Percentiles rank a stretch among this genome's conserved stretches.
These are phyloP conservation scores for Colletotrichum gloeosporioides DNA, from an alignment of 2,329 filamentous ascomycete genomes.

Conservation along the genomic window DNA sequence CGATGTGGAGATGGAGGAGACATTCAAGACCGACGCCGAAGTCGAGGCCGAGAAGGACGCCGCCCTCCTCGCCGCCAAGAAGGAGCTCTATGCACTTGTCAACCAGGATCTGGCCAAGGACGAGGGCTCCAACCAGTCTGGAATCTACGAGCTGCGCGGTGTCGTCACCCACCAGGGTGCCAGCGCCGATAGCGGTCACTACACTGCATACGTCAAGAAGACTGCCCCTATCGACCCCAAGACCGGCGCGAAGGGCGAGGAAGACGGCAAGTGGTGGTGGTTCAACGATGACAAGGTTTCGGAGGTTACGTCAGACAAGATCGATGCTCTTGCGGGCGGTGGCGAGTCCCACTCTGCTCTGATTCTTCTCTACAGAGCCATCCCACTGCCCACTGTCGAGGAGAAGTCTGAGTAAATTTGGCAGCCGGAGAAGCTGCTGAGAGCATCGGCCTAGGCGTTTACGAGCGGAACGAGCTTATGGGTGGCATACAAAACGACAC, in stretches of 20 bases:
- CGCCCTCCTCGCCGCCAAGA: slow-evolving; percentile 80
- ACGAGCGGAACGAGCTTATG: slow-evolving; percentile 17
- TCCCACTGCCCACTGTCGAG: slow-evolving; percentile 68
- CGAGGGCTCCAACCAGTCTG: slow-evolving; percentile 87
- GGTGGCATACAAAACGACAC: slow-evolving; percentile 14
- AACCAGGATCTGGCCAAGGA: slow-evolving; percentile 77
- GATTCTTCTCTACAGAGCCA: slow-evolving; percentile 79
- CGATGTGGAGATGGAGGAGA: slow-evolving; percentile 75
- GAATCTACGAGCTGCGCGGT: slow-evolving; percentile 91
- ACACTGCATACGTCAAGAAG: slow-evolving; percentile 98
- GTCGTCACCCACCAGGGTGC: slow-evolving; percentile 97
- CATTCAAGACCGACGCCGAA: slow-evolving; percentile 92
- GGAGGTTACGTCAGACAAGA: slow-evolving; percentile 90
- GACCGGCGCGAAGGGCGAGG: slow-evolving; percentile 78
- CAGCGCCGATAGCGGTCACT: slow-evolving; percentile 96
- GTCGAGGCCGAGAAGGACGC: slow-evolving; percentile 85
- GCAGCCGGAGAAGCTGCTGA: background rate
- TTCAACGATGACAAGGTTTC: slow-evolving; percentile 98
- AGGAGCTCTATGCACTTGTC: slow-evolving; percentile 82
- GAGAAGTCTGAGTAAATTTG: slow-evolving; percentile 37
- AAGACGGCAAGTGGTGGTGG: slow-evolving; percentile 99
- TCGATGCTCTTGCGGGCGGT: slow-evolving; percentile 87
- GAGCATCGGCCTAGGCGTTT: slow-evolving; percentile 19
- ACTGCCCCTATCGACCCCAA: slow-evolving; percentile 72
- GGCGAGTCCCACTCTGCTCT: slow-evolving; percentile 86